A percentile compares a stretch with the other conserved stretches of the same genome.
Conservation (phyloP, 78 protist species). For the Dictyostelium citrinum region DNA sequence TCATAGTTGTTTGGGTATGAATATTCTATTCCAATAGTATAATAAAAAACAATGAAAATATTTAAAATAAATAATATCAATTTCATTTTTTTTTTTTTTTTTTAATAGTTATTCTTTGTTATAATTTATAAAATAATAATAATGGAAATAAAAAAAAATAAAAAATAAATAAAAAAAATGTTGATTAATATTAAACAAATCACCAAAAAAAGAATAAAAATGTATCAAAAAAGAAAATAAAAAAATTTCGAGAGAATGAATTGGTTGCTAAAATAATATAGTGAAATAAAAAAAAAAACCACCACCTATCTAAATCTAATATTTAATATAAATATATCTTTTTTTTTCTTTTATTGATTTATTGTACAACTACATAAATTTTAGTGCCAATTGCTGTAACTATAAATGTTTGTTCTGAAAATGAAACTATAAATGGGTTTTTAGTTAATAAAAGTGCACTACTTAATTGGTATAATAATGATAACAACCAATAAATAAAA, state of each 20-base stretch:
- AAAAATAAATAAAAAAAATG: too few relatives aligned
- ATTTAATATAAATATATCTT: not conserved
- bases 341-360: not conserved
- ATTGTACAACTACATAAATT: constrained; percentile 66
- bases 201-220: too few relatives aligned
- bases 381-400: constrained; percentile 16
- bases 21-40: not conserved
- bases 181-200: too few relatives aligned
- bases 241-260: too few relatives aligned
- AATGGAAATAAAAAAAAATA: too few relatives aligned
- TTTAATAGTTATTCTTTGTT: too few relatives aligned
- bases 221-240: not conserved
- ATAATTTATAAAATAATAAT: too few relatives aligned
- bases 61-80: not conserved
- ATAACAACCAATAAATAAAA: not conserved
- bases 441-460: not conserved
- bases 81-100: not conserved
- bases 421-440: constrained; percentile 5
- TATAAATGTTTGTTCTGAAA: constrained; percentile 33
- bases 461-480: too few relatives aligned
- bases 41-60: not conserved
- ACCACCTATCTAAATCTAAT: not conserved
- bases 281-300: not conserved
- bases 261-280: not conserved
- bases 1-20: not conserved